Evolutionary conservation across 2,329 filamentous ascomycete species (phyloP).

Genomic region (Aspergillus bombycis): DNA sequence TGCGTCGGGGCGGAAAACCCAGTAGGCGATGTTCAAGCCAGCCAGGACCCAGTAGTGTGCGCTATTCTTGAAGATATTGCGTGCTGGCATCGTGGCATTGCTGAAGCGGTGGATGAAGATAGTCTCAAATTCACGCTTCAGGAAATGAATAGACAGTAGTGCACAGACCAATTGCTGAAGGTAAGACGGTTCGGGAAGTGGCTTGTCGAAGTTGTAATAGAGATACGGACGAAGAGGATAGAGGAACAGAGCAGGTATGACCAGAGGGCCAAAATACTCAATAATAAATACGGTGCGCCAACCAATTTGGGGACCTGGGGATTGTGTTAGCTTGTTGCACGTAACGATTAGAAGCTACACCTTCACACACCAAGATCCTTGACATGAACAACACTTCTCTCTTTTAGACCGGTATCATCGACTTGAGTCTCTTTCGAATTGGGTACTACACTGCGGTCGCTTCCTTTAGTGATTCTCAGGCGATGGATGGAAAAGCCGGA

Average conservation of each 20-base stretch:
- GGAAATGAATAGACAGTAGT: constrained; percentile 80
- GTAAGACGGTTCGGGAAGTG: constrained; percentile 58
- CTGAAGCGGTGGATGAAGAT: constrained; percentile 95
- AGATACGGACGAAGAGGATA: constrained; percentile 72
- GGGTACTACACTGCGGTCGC: constrained; percentile 61
- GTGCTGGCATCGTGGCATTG: constrained; percentile 85
- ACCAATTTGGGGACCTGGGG: constrained; percentile 77
- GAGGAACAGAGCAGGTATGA: constrained; percentile 79
- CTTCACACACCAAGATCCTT: constrained; percentile 81
- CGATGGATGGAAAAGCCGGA: constrained; percentile 62
- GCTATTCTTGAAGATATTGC: constrained; percentile 93
- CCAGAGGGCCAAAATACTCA: constrained; percentile 89
- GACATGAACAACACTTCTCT: constrained; percentile 71
- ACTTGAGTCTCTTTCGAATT: constrained; percentile 57
- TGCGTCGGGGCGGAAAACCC: constrained; percentile 78
- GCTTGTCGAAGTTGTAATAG: constrained; percentile 59
- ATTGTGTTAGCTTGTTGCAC: constrained; percentile 24
- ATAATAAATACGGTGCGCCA: constrained; percentile 95
- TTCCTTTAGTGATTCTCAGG: constrained; percentile 66
- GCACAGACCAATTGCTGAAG: constrained; percentile 73
- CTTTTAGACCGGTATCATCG: constrained; percentile 58
- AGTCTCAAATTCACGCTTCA: constrained; percentile 95
- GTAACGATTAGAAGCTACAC: background rate
- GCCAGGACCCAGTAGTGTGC: constrained; percentile 90
- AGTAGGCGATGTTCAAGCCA: constrained; percentile 79